Base-by-base conservation (phyloP, 805 yeast genomes). In the Ogataea ramenticola region DNA sequence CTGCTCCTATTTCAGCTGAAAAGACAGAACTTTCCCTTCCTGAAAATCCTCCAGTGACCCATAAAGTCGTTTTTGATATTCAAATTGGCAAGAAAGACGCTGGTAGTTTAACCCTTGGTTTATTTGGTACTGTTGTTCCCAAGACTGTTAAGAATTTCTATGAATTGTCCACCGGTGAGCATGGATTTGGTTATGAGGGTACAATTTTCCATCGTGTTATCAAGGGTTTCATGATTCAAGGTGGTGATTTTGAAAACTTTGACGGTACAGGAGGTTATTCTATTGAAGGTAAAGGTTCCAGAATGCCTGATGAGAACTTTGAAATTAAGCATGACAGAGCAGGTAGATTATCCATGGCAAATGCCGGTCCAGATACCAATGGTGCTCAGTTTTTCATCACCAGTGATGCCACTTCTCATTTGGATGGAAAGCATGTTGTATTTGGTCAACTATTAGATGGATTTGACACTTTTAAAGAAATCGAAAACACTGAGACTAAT, bases 181-280 rank as follows among this genome's bases (percentile, higher is more conserved):
- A 14, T 41, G 56, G 53, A 4, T 65, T 50, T 24, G 67, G 75
- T 3, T 86, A 82, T 68, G 67, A 71, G 53, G 74, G 72, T 48
- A 75, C 87, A 5, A 63, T 70, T 17, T 84, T 88, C 74, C 93
- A 85, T 65, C 74, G 90, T 48, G 79, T 88, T 41, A 81, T 85
- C 49, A 71, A 77, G 37, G 72, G 74, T 45, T 86, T 85, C 61
- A 80, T 86, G 83, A 74, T 89, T 53, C 95, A 86, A 67, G 95
- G 96, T 46, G 96, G 96, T 49, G 91, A 87, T 63, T 80, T 82
- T 59, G 80, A 84, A 51, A 74, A 72, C 22, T 64, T 63, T 34
- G 70, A 73, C 52, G 90, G 91, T 15, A 71, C 77, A 43, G 96
- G 95, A 22, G 95, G 96, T 14, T 71, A 72, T 53, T 84, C 95